These are phyloP conservation scores for Flueggea neowawraea DNA, from an alignment of 441 rosid species.

Conservation along the genomic window DNA sequence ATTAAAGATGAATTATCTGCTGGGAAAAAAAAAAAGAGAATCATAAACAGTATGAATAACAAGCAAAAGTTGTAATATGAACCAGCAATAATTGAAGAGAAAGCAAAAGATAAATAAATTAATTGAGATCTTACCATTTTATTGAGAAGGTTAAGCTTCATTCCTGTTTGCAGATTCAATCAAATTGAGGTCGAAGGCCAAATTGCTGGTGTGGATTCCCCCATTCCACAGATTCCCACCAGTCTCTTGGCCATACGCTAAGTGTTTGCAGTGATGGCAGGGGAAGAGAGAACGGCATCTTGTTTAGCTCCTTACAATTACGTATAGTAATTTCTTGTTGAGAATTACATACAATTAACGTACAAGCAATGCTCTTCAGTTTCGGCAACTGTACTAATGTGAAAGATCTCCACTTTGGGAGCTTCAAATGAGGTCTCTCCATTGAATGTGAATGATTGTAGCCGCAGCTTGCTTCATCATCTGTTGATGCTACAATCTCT, in stretches of 20 bases:
- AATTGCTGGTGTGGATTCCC: neutral
- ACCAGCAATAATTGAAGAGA: too few species aligned
- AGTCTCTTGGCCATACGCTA: neutral
- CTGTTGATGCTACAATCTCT: conserved; percentile 17
- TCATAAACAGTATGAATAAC: too few species aligned
- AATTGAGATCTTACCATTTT: too few species aligned
- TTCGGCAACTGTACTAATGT: neutral
- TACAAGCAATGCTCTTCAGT: conserved; percentile 15
- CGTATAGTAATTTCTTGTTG: neutral
- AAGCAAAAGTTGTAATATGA: too few species aligned
- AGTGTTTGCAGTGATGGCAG: neutral
- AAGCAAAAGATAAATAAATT: too few species aligned
- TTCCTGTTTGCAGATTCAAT: too few species aligned
- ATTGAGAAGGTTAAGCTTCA: too few species aligned
- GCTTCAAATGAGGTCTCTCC: neutral
- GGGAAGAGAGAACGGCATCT: neutral
- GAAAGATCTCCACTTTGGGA: conserved; percentile 9
- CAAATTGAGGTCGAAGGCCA: too few species aligned
- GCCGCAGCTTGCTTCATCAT: neutral
- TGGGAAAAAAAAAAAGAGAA: too few species aligned
- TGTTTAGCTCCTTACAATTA: neutral
- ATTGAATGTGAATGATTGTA: too few species aligned
- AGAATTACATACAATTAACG: conserved; percentile 9
- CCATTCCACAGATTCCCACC: conserved; percentile 9
- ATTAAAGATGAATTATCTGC: too few species aligned